Base-by-base conservation (phyloP, 257 asterid species). In the Petunia axillaris region DNA sequence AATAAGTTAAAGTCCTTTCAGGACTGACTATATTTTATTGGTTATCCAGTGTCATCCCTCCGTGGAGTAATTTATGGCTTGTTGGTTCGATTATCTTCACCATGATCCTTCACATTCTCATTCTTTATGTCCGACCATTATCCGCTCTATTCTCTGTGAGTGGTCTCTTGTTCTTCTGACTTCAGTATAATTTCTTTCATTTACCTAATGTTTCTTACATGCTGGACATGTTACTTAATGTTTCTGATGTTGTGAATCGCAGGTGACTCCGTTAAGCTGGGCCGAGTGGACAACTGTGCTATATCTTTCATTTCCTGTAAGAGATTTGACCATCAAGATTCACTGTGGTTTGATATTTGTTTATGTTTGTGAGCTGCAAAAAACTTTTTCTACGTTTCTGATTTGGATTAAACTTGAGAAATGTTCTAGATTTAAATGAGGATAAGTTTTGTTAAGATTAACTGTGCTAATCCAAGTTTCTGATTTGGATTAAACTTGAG, bases 61-160 rank as follows among this genome's bases (percentile, higher is more conserved):
- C 98, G 6, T 96, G 99, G 99, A 96, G 99, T 87, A 96, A 96
- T 86, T 80, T 90, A 83, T 96, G 99, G 98, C 98, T 96, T 77
- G 98, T 94, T 84, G 97, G 89, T 77, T 96, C 99, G 5, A 96
- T 96, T 83, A 81, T 89, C 81, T 87, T 96, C 67, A 96, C 98
- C 65, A 94, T 96, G 97, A 84, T 96, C 74, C 97, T 96, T 88
- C 98, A 96, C 83, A 80, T 80, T 78, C 90, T 91, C 80, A 96
- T 94, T 87, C 91, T 94, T 50, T 92, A 94, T 77, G 94, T 96
- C 81, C 88, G 88, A 79, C 99, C 99, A n/a, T 85, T 92, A 75
- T 91, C 99, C n/a, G 82, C 84, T 80, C 95, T 94, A 79, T 96
- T 94, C 88, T 95, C 99, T 48, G 98, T 93, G 89, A 87, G 97